Evolutionary conservation across 306 rosid species (phyloP).

Genomic region (Begonia masoniana): DNA sequence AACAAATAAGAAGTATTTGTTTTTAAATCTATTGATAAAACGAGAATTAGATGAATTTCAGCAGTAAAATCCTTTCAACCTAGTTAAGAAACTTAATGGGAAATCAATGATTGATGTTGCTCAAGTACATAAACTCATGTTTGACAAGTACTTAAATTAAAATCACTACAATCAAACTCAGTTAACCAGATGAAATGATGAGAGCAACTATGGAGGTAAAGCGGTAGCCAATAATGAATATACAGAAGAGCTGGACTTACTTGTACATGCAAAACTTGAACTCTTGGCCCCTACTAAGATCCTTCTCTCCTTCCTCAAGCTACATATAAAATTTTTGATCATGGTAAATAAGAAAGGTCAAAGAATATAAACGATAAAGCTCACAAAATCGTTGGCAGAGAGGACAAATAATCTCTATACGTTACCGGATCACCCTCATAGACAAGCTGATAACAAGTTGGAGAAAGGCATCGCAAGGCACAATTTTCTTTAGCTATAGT

Average conservation of each 20-base stretch:
- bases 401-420: too few relatives aligned
- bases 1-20: too few relatives aligned
- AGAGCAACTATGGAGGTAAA: background rate
- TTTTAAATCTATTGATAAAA: too few relatives aligned
- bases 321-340: constrained; percentile 16
- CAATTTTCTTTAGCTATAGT: constrained; percentile 73
- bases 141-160: background rate
- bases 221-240: background rate
- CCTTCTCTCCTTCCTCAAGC: constrained; percentile 98
- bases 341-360: background rate
- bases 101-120: background rate
- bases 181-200: background rate
- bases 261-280: constrained; percentile 73
- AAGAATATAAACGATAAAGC: background rate
- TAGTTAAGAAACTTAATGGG: background rate
- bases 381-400: background rate
- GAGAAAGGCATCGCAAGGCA: constrained; percentile 78
- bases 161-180: background rate
- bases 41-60: too few relatives aligned
- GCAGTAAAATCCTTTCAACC: background rate
- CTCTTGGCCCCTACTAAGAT: constrained; percentile 66
- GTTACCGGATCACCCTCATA: constrained; percentile 81
- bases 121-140: background rate
- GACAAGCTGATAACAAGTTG: constrained; percentile 61
- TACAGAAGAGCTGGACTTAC: constrained; percentile 31